Base-by-base conservation (phyloP, 306 rosid genomes). In the Prunus mume region DNA sequence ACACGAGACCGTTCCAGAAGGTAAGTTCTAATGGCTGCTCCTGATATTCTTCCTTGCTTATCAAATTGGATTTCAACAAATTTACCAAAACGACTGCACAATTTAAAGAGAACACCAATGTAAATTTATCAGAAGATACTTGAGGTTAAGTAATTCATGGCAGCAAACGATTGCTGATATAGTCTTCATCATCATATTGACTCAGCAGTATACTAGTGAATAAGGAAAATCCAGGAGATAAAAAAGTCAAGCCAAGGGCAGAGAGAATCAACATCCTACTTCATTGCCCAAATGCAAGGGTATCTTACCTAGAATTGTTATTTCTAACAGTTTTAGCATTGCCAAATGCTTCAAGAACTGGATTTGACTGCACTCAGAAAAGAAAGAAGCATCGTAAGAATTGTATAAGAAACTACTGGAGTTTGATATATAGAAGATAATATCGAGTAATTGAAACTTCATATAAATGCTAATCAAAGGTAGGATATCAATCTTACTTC, bases 301-400 rank as follows among this genome's bases (percentile, higher is more conserved):
- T 24, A 73, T 79, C 80, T 85, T 83, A 85, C 98, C 98, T 96
- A 82, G 99, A 96, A 83, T 96, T 96, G 90, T 92, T 96, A 83
- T 96, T 96, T 83, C 98, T 86, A 58, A 96, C 96, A 20, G 99
- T 96, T 91, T 96, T 96, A 50, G 99, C 99, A 85, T 96, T 96
- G 72, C 99, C 99, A 96, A 96, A 96, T 76, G 99, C 98, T 86
- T 92, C 99, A 73, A 96, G 92, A 78, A 96, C 99, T 76, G 99
- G 99, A 83, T 96, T 96, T 85, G 99, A 96, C 99, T 96, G 96
- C 87, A 85, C 12, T 83, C 72, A 68, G 38, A 76, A 79, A 77
- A 58, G 60, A 73, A 13, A 79, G 65, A 80, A 81, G 80, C 45
- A 22, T 19, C 30, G 65, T 20, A 54, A 74, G 54, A 50, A 38